These are phyloP conservation scores for Aspergillus ochraceus DNA, from an alignment of 2,329 filamentous ascomycete genomes.

Conservation along the genomic window DNA sequence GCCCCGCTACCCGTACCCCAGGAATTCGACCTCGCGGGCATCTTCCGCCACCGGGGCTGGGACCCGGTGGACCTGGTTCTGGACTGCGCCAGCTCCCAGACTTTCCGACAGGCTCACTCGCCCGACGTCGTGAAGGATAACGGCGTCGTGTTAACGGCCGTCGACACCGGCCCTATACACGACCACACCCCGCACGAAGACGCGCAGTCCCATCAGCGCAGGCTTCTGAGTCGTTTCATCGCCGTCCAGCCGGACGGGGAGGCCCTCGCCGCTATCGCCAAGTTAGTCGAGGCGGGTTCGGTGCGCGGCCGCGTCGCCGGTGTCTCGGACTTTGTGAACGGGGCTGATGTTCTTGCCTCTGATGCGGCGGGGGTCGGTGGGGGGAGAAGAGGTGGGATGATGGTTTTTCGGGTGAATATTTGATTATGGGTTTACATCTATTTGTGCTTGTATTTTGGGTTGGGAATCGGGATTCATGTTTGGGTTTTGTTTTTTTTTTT, in stretches of 20 bases:
- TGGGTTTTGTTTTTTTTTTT: background rate
- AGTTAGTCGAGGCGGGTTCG: conserved; percentile 35
- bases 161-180: conserved; percentile 30
- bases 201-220: conserved; percentile 17
- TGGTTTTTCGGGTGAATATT: conserved; percentile 34
- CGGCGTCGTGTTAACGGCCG: conserved; percentile 36
- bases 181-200: conserved; percentile 9
- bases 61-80: conserved; percentile 42
- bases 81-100: conserved; percentile 38
- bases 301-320: conserved; percentile 34
- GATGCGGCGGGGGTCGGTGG: conserved; percentile 30
- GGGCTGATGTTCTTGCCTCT: conserved; percentile 33
- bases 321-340: conserved; percentile 36
- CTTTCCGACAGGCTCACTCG: conserved; percentile 36
- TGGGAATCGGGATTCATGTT: too few species aligned
- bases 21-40: conserved; percentile 31
- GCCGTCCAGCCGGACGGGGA: conserved; percentile 37
- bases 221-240: conserved; percentile 35
- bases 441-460: background rate
- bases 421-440: conserved; percentile 7
- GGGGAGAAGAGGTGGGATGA: conserved; percentile 30
- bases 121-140: conserved; percentile 33
- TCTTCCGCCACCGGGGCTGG: conserved; percentile 34
- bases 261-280: conserved; percentile 35
- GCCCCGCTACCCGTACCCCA: conserved; percentile 24